Conservation (phyloP, 495 filamentous ascomycete genomes). For the Penicillium taxi region DNA sequence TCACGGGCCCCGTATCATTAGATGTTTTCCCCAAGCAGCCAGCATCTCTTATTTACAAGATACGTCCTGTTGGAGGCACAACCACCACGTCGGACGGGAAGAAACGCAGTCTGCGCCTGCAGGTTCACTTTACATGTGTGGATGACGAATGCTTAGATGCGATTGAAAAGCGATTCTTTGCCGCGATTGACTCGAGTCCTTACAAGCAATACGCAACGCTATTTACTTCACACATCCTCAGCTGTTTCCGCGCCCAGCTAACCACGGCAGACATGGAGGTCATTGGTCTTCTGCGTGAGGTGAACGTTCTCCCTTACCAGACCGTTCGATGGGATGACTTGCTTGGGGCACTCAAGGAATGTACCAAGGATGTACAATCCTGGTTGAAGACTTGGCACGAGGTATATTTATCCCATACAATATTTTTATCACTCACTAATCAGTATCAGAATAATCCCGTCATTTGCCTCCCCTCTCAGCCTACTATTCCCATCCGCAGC, state of each 20-base stretch:
- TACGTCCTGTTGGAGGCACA: constrained; percentile 28
- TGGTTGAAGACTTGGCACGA: constrained; percentile 44
- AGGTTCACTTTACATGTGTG: constrained; percentile 69
- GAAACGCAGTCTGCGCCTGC: constrained; percentile 52
- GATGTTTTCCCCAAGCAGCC: constrained; percentile 76
- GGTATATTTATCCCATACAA: constrained; percentile 16
- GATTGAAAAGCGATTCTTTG: constrained; percentile 34
- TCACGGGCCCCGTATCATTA: constrained; percentile 45
- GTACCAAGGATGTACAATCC: constrained; percentile 26
- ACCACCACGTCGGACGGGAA: constrained; percentile 31
- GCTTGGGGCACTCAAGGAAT: constrained; percentile 33
- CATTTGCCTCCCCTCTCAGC: constrained; percentile 28
- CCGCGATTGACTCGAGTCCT: constrained; percentile 35
- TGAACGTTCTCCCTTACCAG: constrained; percentile 34
- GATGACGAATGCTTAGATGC: constrained; percentile 51
- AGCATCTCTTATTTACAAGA: constrained; percentile 74
- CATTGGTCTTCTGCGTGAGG: constrained; percentile 38
- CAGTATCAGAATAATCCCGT: constrained; percentile 25
- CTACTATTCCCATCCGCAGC: constrained; percentile 30
- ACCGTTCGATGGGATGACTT: constrained; percentile 35
- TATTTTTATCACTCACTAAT: not conserved
- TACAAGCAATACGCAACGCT: constrained; percentile 40
- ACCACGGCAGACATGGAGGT: constrained; percentile 50
- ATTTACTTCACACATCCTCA: constrained; percentile 44
- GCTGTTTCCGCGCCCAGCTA: constrained; percentile 43